Evolutionary conservation across 2,329 filamentous ascomycete species (phyloP).

Genomic region (Xylariaceae sp.): DNA sequence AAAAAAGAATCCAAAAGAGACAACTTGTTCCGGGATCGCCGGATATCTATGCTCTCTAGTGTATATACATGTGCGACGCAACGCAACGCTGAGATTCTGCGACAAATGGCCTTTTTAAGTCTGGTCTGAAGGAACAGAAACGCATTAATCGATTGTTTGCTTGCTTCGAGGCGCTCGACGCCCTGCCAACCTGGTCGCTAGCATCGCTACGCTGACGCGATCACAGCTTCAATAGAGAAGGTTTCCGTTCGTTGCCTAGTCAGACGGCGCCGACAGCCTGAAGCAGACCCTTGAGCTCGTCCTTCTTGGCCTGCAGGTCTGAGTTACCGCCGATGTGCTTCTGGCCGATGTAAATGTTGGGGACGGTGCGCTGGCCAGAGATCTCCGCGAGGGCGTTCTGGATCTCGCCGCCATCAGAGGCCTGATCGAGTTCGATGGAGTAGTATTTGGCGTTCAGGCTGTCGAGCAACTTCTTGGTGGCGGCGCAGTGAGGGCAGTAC

Average conservation of each 20-base stretch:
- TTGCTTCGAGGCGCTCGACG: no score
- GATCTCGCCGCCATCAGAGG: conserved; percentile 74
- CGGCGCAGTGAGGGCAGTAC: conserved; percentile 88
- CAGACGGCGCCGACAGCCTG: conserved; percentile 61
- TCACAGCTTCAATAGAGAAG: conserved; percentile 13
- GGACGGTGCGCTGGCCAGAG: conserved; percentile 80
- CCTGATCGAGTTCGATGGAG: conserved; percentile 77
- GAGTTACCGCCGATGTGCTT: conserved; percentile 97
- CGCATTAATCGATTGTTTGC: no score
- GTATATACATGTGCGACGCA: no score
- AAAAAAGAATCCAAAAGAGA: no score
- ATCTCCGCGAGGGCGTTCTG: conserved; percentile 80
- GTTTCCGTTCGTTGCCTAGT: conserved; percentile 24
- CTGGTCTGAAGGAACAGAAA: no score
- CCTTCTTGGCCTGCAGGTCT: conserved; percentile 65
- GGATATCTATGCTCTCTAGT: no score
- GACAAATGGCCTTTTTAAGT: no score
- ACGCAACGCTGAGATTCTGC: no score
- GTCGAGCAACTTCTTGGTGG: conserved; percentile 71
- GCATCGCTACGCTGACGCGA: background rate
- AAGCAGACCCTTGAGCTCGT: conserved; percentile 62
- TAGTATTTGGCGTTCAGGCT: conserved; percentile 68
- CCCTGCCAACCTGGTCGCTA: background rate
- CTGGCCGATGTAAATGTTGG: conserved; percentile 89
- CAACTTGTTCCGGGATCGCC: no score